Evolutionary conservation across 2,329 filamentous ascomycete genomes (phyloP).

Genomic region (Alternaria metachromatica): DNA sequence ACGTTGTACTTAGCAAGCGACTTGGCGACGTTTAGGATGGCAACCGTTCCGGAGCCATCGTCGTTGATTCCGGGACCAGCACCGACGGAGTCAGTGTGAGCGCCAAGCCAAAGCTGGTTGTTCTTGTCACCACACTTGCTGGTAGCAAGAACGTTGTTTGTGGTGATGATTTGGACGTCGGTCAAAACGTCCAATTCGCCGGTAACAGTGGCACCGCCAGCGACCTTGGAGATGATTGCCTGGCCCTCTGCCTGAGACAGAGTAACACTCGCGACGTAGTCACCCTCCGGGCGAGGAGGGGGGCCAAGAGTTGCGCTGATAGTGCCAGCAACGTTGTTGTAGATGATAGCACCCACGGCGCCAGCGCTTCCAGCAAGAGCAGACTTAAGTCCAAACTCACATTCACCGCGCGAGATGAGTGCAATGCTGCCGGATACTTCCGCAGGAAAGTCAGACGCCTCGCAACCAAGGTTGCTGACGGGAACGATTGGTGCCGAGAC

Average conservation of each 20-base stretch:
- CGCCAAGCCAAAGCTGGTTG: constrained; percentile 46
- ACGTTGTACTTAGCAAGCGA: constrained; percentile 46
- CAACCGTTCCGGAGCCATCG: constrained; percentile 48
- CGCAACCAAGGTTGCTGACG: constrained; percentile 42
- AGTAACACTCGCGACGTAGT: constrained; percentile 72
- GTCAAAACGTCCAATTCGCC: constrained; percentile 54
- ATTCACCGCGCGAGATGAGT: constrained; percentile 72
- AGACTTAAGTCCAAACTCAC: constrained; percentile 75
- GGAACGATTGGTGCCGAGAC: constrained; percentile 33
- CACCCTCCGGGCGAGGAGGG: constrained; percentile 59
- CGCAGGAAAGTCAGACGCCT: constrained; percentile 65
- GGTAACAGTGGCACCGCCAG: constrained; percentile 50
- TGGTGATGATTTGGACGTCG: constrained; percentile 56
- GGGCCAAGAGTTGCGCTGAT: constrained; percentile 70
- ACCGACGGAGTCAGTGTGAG: constrained; percentile 47
- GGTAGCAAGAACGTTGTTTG: constrained; percentile 50
- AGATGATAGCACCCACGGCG: constrained; percentile 74
- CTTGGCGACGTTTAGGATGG: constrained; percentile 47
- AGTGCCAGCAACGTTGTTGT: constrained; percentile 70
- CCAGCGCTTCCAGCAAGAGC: constrained; percentile 71
- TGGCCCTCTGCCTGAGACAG: constrained; percentile 65
- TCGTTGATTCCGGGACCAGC: constrained; percentile 52
- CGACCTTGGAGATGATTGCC: constrained; percentile 59
- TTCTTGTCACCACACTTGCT: constrained; percentile 45
- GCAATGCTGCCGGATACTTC: constrained; percentile 69